Conservation (phyloP, 2,329 filamentous ascomycete species). For the Chrysosporium queenslandicum region DNA sequence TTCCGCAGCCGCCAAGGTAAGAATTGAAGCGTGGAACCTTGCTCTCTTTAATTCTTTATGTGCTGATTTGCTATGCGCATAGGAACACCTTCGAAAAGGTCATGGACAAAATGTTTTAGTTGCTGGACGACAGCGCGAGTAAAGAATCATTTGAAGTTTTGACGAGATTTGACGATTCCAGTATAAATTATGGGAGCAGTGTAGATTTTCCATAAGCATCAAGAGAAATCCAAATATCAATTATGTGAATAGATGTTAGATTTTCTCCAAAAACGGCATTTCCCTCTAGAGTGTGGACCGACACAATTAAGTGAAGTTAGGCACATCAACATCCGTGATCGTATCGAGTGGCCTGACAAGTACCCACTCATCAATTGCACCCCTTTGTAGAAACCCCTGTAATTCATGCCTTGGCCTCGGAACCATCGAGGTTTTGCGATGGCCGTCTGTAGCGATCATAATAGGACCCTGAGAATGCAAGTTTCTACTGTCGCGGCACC, state of each 20-base stretch:
- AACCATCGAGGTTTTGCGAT: not conserved
- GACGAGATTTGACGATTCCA: not conserved
- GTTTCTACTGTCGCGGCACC: not conserved
- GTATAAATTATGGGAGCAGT: not conserved
- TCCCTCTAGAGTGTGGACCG: not conserved
- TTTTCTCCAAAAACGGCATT: no score
- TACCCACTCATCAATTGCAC: not conserved
- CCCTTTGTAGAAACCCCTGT: not conserved
- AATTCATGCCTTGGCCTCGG: not conserved
- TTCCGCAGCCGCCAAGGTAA: constrained; percentile 46
- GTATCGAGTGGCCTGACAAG: not conserved
- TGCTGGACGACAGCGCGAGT: not conserved
- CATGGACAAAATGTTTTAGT: constrained; percentile 19
- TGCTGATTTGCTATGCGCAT: constrained; percentile 8
- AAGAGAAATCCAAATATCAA: no score
- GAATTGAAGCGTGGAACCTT: constrained; percentile 17
- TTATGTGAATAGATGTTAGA: no score
- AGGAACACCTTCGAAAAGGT: constrained; percentile 23
- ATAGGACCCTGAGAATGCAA: no score
- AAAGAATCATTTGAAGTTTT: not conserved
- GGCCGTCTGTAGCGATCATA: no score
- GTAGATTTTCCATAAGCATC: not conserved
- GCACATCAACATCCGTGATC: not conserved
- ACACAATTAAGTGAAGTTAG: not conserved
- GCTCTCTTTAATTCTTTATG: not conserved